Percentiles rank a stretch among this genome's conserved stretches.
phyloP scores from a whole-genome alignment of 441 rosid species.

The Kokia cookei region DNA sequence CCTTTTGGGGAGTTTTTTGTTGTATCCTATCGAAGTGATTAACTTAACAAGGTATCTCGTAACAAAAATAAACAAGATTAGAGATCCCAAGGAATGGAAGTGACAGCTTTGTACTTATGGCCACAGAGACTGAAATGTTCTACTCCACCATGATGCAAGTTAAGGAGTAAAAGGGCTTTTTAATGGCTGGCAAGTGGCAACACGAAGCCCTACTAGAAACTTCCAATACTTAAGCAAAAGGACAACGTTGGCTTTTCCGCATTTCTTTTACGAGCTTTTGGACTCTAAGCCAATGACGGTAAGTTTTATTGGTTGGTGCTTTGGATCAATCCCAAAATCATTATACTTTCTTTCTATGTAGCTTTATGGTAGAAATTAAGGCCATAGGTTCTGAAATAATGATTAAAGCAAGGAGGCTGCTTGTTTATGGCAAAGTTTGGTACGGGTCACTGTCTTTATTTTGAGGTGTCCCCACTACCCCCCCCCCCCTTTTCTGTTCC shows the following conservation, averaged over 20 bases:
- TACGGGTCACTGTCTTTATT: constrained; percentile 10
- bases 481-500: neutral
- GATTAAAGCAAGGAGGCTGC: constrained; percentile 25
- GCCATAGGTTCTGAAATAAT: constrained; percentile 12
- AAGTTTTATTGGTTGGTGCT: constrained; percentile 25
- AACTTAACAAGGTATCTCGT: too few relatives aligned
- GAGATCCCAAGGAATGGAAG: neutral
- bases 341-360: neutral
- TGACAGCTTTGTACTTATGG: neutral
- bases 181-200: neutral
- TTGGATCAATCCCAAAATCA: constrained; percentile 15
- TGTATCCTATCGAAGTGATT: too few relatives aligned
- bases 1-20: too few relatives aligned
- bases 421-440: constrained; percentile 10
- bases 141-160: neutral
- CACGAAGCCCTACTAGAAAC: neutral
- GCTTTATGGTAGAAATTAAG: constrained; percentile 12
- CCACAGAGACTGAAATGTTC: neutral
- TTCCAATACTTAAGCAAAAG: neutral
- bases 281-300: constrained; percentile 12
- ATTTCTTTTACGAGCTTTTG: neutral
- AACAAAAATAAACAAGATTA: too few relatives aligned
- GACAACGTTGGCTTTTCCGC: constrained; percentile 5
- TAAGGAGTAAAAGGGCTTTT: neutral
- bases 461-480: constrained; percentile 13